These are phyloP conservation scores for Colletotrichum lini DNA, from an alignment of 2,329 filamentous ascomycete species.

Conservation along the genomic window DNA sequence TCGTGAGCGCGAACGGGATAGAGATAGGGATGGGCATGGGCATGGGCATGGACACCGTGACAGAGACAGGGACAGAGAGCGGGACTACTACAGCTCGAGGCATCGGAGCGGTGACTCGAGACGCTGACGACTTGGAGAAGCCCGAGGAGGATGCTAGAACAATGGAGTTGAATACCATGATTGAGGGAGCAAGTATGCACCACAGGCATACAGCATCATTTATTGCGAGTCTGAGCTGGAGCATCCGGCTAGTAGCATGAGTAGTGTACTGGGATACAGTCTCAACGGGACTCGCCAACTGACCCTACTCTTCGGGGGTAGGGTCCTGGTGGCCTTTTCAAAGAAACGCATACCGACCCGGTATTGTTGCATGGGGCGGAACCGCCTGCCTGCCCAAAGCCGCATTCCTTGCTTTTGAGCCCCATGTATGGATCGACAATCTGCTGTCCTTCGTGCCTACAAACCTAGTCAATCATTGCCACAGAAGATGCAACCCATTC, in stretches of 20 bases:
- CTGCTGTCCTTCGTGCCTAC: too few species aligned
- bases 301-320: too few species aligned
- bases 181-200: not conserved
- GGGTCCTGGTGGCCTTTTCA: not conserved
- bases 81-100: conserved; percentile 30
- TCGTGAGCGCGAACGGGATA: conserved; percentile 52
- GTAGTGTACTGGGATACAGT: not conserved
- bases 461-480: too few species aligned
- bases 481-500: too few species aligned
- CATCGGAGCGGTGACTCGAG: conserved; percentile 39
- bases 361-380: too few species aligned
- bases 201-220: too few species aligned
- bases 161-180: not conserved
- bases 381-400: too few species aligned
- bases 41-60: conserved; percentile 52
- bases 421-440: too few species aligned
- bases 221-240: not conserved
- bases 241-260: not conserved
- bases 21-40: conserved; percentile 47
- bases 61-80: conserved; percentile 38
- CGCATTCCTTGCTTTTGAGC: too few species aligned
- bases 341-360: too few species aligned
- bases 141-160: not conserved
- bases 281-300: not conserved
- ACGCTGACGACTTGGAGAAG: conserved; percentile 13